Base-by-base conservation (phyloP, 2,329 filamentous ascomycete species). In the Cadophora malorum region DNA sequence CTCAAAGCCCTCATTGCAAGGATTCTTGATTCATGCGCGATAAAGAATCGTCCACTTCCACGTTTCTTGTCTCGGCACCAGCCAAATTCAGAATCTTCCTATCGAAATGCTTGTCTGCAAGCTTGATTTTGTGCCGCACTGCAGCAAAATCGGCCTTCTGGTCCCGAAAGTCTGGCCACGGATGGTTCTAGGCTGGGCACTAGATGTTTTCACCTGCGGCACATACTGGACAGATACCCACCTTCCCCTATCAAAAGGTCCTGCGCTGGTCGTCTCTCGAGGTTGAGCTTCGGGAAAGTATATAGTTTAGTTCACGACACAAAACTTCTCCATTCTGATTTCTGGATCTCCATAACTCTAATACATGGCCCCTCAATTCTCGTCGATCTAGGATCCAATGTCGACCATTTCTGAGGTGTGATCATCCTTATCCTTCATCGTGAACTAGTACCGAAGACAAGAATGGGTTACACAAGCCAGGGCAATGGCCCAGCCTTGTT, bases 401-500 rank as follows among this genome's bases (percentile, higher is more conserved):
- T 45, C 16, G 41, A 45, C 41, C 16, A 19, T 19, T 45, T 45
- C 41, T 14, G 16, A 45, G 41, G 12, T 16, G 41, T 45, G 41
- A 45, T 45, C 41, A 16, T 45, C 41, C 16, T 19, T 14, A 45
- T 9, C 41, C 16, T 19, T 45, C 41, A 5, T 14, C 4, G 41
- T 10, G 6, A 6, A 19, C 12, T 45, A 12, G 41, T 45, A 19
- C 41, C 10, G 41, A 16, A 45, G 41, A 45, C 14, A 19, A 16
- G 16, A 31, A 62, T 62, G 59, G 59, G 59, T 10, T 62, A 62
- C 16, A 50, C 45, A 33, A 62, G 21, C 2, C 23, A 64, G 31
- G 70, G 70, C 28, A 67, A 69, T 60, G 70, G 70, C 35, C 70
- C 69, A 5, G 64, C 58, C 19, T 47, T 72, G 21, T 47, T 70